Base-by-base conservation (phyloP, 352 stramenopile species). In the Globisporangium carolinianum region DNA sequence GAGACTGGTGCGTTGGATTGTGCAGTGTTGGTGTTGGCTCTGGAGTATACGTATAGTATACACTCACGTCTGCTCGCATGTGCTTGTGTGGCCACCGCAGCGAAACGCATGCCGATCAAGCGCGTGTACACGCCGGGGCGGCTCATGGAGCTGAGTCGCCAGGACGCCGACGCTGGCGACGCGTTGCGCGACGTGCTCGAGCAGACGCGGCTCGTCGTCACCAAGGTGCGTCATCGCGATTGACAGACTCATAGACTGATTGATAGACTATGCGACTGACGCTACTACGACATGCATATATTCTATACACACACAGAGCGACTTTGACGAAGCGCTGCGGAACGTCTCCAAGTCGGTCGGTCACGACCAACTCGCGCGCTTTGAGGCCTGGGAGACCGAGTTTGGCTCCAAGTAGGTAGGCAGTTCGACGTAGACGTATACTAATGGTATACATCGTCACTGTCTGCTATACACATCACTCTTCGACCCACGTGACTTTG, bases 401-500 rank as follows among this genome's bases (percentile, higher is more conserved):
- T 83, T 83, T 49, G 73, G 73, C 6, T 81, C 73, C 36, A 74
- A 58, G 51, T 63, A 63, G 32, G 37, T 12, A 39, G 10, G 9
- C 35, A 57, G 35, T 12, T 3, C 4, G 11, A 43, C 39, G 39
- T 43, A 8, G 39, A n/a, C 47, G 18, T 18, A 12, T 7, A 39
- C 32, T 11, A n/a, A 43, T 15, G 39, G 7, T 18, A 53, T n/a
- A n/a, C 24, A 8, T 6, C 35, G 48, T 9, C 48, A 14, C 35
- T 15, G 12, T 45, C 32, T 32, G 32, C 35, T 54, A 15, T 55
- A 55, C 9, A 10, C 18, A 10, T 50, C 69, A 68, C 49, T 72
- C 41, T 11, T 47, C 59, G 45, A 76, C 62, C 76, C 76, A 89
- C 47, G 64, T 76, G 58, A 95, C 76, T 67, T 95, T 95, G 42